Conservation (phyloP, 495 filamentous ascomycete species). For the Ramalina peruviana region DNA sequence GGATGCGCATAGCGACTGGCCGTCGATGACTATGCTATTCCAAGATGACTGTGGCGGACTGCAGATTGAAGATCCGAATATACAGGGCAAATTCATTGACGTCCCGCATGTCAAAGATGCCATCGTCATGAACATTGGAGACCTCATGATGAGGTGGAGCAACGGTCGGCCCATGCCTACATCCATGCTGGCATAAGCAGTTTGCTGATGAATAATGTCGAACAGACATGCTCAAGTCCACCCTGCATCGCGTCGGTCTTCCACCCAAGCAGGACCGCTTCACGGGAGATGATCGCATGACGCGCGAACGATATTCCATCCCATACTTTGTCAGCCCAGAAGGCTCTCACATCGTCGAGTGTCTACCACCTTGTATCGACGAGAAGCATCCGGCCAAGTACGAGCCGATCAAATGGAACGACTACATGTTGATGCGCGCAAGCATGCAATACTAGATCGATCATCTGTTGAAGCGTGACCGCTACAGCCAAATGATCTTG, state of each 20-base stretch:
- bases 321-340: slow-evolving; percentile 43
- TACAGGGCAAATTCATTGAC: slow-evolving; percentile 36
- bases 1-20: slow-evolving; percentile 40
- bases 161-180: slow-evolving; percentile 32
- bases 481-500: not conserved
- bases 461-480: no score
- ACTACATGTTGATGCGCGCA: slow-evolving; percentile 20
- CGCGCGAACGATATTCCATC: slow-evolving; percentile 39
- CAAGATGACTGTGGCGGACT: slow-evolving; percentile 39
- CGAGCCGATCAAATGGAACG: slow-evolving; percentile 42
- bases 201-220: not conserved
- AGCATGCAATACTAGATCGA: slow-evolving; percentile 11
- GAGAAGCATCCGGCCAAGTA: slow-evolving; percentile 39
- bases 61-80: slow-evolving; percentile 41
- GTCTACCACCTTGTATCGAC: slow-evolving; percentile 39
- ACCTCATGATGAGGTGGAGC: slow-evolving; percentile 47
- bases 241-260: slow-evolving; percentile 39
- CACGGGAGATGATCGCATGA: slow-evolving; percentile 28
- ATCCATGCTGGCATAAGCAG: not conserved
- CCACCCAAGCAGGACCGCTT: slow-evolving; percentile 14
- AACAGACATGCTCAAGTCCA: slow-evolving; percentile 32
- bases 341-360: slow-evolving; percentile 24
- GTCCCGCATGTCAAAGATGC: slow-evolving; percentile 41
- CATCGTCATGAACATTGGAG: slow-evolving; percentile 53
- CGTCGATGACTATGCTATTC: slow-evolving; percentile 35